Conservation (phyloP, 2,329 filamentous ascomycete species). For the Gnomoniopsis smithogilvyi region DNA sequence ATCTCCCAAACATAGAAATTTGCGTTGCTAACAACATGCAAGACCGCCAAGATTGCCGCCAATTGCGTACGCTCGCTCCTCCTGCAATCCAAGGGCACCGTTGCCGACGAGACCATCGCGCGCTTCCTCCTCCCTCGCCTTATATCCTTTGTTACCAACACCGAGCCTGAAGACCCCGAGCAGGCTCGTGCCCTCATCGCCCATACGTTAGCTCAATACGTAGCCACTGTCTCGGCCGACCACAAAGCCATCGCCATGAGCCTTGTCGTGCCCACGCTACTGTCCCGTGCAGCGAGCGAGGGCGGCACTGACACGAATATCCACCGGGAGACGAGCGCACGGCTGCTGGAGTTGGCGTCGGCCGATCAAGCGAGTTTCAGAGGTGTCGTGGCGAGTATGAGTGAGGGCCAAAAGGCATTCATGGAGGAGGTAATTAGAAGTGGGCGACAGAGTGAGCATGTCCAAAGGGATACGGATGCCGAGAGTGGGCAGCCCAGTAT, state of each 20-base stretch:
- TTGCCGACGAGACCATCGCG: constrained; percentile 69
- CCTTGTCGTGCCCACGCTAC: constrained; percentile 72
- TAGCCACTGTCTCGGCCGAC: constrained; percentile 44
- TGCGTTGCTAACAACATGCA: constrained; percentile 2
- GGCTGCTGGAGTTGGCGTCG: constrained; percentile 78
- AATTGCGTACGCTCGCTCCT: constrained; percentile 86
- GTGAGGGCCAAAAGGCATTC: constrained; percentile 65
- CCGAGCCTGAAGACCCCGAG: constrained; percentile 74
- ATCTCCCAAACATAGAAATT: not conserved
- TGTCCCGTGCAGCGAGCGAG: constrained; percentile 68
- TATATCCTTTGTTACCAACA: constrained; percentile 69
- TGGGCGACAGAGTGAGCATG: constrained; percentile 46
- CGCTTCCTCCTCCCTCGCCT: constrained; percentile 73
- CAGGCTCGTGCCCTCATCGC: constrained; percentile 67
- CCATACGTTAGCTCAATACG: constrained; percentile 73
- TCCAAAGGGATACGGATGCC: constrained; percentile 36
- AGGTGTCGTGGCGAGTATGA: constrained; percentile 69
- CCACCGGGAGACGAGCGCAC: constrained; percentile 70
- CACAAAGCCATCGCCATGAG: constrained; percentile 63
- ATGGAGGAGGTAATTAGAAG: constrained; percentile 78
- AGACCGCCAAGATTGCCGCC: constrained; percentile 85
- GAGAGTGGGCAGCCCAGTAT: constrained; percentile 71
- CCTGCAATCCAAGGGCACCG: constrained; percentile 58
- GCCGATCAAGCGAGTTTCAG: constrained; percentile 72
- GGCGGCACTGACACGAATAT: constrained; percentile 43